phyloP scores from a whole-genome alignment of 495 filamentous ascomycete genomes.

The Lichenothelia convexa region DNA sequence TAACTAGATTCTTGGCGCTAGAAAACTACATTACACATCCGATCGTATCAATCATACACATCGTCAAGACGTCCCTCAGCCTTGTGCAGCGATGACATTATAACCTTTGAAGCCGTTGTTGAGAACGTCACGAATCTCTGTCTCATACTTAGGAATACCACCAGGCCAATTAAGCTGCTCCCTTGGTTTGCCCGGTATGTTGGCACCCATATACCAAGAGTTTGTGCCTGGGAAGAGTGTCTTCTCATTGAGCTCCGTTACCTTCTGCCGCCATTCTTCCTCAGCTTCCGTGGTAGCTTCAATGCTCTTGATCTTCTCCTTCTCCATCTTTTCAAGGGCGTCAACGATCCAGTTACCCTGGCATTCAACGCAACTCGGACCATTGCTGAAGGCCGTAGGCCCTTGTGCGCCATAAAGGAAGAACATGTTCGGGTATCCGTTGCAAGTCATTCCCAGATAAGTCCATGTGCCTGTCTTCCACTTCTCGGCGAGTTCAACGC shows the following conservation, averaged over 20 bases:
- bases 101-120: conserved; percentile 16
- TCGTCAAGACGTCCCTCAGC: neutral
- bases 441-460: conserved; percentile 29
- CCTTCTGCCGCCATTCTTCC: conserved; percentile 27
- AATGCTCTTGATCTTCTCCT: conserved; percentile 24
- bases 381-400: conserved; percentile 32
- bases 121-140: conserved; percentile 15
- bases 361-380: conserved; percentile 28
- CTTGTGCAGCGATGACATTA: conserved; percentile 3
- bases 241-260: conserved; percentile 21
- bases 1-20: too few relatives aligned
- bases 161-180: conserved; percentile 29
- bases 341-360: conserved; percentile 35
- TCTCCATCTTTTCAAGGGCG: conserved; percentile 24
- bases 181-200: conserved; percentile 28
- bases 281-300: conserved; percentile 28
- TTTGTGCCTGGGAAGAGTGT: conserved; percentile 30
- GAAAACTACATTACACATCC: too few relatives aligned
- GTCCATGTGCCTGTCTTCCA: conserved; percentile 30
- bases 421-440: conserved; percentile 37
- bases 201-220: conserved; percentile 24
- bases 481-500: conserved; percentile 24
- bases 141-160: conserved; percentile 19
- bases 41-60: too few relatives aligned
- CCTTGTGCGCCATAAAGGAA: conserved; percentile 32